A percentile compares a stretch with the other conserved stretches of the same genome.
Conservation (phyloP, 345 rosid species). For the Moringa oleifera region DNA sequence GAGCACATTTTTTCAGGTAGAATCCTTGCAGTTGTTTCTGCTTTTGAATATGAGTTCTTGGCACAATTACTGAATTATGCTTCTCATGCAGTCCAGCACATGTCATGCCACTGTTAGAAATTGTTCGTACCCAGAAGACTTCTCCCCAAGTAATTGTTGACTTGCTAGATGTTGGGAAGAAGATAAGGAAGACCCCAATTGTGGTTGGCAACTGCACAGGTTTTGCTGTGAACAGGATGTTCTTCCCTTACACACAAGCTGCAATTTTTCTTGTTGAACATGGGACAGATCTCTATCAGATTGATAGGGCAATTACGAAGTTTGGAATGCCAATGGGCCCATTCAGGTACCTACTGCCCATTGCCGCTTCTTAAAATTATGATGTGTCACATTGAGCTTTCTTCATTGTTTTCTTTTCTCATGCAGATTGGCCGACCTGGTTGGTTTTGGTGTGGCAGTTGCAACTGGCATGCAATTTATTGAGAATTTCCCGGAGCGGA, state of each 20-base stretch:
- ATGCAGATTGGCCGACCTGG: constrained; percentile 79
- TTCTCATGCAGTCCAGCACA: constrained; percentile 79
- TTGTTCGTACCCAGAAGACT: constrained; percentile 80
- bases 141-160: constrained; percentile 88
- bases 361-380: neutral
- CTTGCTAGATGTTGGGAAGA: constrained; percentile 83
- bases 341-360: constrained; percentile 48
- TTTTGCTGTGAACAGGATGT: constrained; percentile 96
- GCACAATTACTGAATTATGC: constrained; percentile 16
- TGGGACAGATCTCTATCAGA: constrained; percentile 71
- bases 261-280: constrained; percentile 78
- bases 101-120: constrained; percentile 93
- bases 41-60: constrained; percentile 9
- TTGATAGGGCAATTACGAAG: constrained; percentile 70
- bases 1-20: constrained; percentile 99
- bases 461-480: constrained; percentile 79
- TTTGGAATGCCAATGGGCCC: constrained; percentile 99
- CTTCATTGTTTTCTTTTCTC: constrained; percentile 2
- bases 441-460: constrained; percentile 87
- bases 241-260: constrained; percentile 90
- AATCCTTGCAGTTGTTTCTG: constrained; percentile 4
- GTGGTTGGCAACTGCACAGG: constrained; percentile 99
- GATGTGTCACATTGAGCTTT: constrained; percentile 1
- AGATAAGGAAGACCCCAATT: constrained; percentile 86
- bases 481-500: constrained; percentile 74